phyloP scores from a whole-genome alignment of 768 basidiomycete genomes.

The Russula sp. region DNA sequence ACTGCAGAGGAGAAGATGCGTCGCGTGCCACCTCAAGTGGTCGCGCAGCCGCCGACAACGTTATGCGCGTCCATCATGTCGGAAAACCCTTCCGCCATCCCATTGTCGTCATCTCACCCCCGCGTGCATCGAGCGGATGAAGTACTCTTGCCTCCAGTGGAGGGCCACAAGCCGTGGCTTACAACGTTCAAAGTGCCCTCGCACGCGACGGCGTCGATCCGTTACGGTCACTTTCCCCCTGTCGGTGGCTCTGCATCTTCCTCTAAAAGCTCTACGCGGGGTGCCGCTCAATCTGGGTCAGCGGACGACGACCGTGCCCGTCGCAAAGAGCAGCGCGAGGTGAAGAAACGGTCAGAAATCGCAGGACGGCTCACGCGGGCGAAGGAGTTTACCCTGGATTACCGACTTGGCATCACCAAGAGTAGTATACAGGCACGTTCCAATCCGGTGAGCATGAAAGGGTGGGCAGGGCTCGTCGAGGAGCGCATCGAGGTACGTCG shows the following conservation, averaged over 20 bases:
- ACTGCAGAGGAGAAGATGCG: constrained; percentile 63
- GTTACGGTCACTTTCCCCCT: constrained; percentile 37
- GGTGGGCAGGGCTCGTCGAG: constrained; percentile 70
- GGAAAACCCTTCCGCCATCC: background rate
- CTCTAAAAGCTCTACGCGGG: constrained; percentile 6
- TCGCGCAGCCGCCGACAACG: constrained; percentile 11
- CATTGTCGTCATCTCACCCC: background rate
- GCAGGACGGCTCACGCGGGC: constrained; percentile 56
- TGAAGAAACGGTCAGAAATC: constrained; percentile 42
- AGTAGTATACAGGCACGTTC: constrained; percentile 27
- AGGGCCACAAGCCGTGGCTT: constrained; percentile 61
- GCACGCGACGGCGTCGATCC: constrained; percentile 46
- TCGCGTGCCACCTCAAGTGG: constrained; percentile 37
- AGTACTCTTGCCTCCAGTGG: constrained; percentile 46
- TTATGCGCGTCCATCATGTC: constrained; percentile 20
- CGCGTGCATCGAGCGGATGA: constrained; percentile 31
- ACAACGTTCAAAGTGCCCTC: constrained; percentile 57
- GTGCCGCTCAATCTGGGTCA: constrained; percentile 14
- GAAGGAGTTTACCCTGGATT: constrained; percentile 68
- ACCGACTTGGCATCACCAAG: constrained; percentile 52
- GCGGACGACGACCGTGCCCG: constrained; percentile 34
- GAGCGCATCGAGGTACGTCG: constrained; percentile 65
- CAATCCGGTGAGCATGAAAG: constrained; percentile 60
- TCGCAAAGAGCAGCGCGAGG: constrained; percentile 43
- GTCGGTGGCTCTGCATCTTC: constrained; percentile 20